Conservation (phyloP, 345 rosid genomes). For the Carallia pectinifolia region DNA sequence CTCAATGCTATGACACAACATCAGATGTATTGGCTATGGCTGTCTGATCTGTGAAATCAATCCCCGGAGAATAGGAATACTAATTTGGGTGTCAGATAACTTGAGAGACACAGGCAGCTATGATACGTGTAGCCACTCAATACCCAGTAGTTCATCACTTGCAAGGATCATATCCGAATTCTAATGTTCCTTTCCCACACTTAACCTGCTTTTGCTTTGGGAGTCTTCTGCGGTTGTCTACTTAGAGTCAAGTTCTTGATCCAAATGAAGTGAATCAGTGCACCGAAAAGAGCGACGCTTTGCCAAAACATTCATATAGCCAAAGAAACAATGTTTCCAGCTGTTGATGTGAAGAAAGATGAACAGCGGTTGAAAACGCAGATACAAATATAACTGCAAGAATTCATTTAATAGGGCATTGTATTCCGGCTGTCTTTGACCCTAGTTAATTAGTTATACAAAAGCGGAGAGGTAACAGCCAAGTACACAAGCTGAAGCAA, state of each 20-base stretch:
- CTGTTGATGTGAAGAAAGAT: neutral
- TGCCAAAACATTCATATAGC: constrained; percentile 29
- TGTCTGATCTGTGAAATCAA: neutral
- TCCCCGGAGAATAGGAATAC: neutral
- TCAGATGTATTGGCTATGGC: neutral
- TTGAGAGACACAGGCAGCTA: neutral
- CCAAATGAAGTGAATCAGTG: constrained; percentile 79
- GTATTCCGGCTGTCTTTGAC: constrained; percentile 41
- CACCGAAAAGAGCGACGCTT: constrained; percentile 82
- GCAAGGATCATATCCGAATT: neutral
- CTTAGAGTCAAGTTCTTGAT: constrained; percentile 75
- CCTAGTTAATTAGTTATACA: constrained; percentile 83
- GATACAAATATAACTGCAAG: constrained; percentile 51
- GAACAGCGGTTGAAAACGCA: neutral
- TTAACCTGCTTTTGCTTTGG: constrained; percentile 23
- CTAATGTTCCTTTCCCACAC: neutral
- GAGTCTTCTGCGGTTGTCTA: constrained; percentile 55
- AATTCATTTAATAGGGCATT: constrained; percentile 52
- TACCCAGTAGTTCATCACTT: constrained; percentile 4
- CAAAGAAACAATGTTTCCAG: neutral
- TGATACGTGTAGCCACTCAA: constrained; percentile 8
- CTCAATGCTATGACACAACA: neutral
- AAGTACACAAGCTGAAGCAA: constrained; percentile 57
- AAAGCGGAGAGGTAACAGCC: constrained; percentile 53
- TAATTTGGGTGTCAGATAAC: constrained; percentile 5